Percentiles rank a stretch among this genome's conserved stretches.
Evolutionary conservation across 495 filamentous ascomycete genomes (phyloP).

Genomic region (Bombardia bombarda): DNA sequence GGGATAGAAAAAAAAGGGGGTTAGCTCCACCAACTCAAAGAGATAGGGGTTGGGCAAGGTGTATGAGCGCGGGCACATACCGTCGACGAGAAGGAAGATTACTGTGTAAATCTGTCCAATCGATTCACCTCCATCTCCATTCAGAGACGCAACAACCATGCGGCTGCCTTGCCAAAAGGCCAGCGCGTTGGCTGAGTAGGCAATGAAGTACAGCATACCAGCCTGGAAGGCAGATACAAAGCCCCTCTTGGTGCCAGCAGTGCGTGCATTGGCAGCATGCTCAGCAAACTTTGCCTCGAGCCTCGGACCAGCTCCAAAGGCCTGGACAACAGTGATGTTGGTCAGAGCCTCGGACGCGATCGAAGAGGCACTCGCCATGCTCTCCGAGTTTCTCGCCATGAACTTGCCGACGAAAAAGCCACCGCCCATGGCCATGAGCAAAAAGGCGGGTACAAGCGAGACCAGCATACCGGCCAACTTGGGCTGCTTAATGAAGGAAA

Average conservation of each 20-base stretch:
- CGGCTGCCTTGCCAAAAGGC: constrained; percentile 89
- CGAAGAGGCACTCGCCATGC: constrained; percentile 41
- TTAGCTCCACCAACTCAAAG: too few relatives aligned
- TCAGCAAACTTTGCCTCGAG: constrained; percentile 70
- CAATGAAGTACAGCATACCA: constrained; percentile 64
- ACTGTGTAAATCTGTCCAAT: constrained; percentile 23
- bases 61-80: constrained; percentile 27
- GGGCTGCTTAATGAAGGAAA: constrained; percentile 53
- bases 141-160: constrained; percentile 58
- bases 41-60: too few relatives aligned
- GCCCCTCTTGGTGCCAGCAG: constrained; percentile 65
- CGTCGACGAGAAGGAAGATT: constrained; percentile 23
- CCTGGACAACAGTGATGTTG: constrained; percentile 77
- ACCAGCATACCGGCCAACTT: constrained; percentile 45
- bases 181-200: constrained; percentile 81
- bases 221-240: constrained; percentile 64
- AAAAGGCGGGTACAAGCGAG: constrained; percentile 55
- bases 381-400: constrained; percentile 39
- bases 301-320: constrained; percentile 79
- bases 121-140: constrained; percentile 19
- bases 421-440: constrained; percentile 54
- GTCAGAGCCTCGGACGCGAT: constrained; percentile 87
- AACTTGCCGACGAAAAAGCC: constrained; percentile 52
- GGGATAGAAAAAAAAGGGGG: too few relatives aligned
- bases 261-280: constrained; percentile 60